These are phyloP conservation scores for Liquidambar formosana DNA, from an alignment of 164 flowering plant genomes.

Conservation along the genomic window DNA sequence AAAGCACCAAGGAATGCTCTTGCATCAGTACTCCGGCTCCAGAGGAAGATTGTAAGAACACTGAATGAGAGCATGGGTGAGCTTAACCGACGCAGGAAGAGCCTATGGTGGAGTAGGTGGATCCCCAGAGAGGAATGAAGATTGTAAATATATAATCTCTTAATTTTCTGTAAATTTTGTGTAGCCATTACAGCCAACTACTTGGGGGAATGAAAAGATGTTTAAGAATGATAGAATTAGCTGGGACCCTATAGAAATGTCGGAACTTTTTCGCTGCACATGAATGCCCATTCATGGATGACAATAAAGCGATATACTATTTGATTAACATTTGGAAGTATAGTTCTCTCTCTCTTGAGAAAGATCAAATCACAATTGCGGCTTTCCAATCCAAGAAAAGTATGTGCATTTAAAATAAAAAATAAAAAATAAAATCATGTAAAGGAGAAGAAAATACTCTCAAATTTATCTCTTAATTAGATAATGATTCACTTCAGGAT, in stretches of 20 bases:
- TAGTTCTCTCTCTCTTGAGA: no score
- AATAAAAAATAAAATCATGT: no score
- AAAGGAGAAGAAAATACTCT: no score
- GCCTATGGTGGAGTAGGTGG: slow-evolving; percentile 99
- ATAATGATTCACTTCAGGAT: no score
- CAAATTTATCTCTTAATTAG: no score
- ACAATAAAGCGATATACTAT: background rate
- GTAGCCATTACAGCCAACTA: slow-evolving; percentile 3
- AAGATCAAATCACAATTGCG: no score
- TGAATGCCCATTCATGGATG: background rate
- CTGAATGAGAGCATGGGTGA: slow-evolving; percentile 83
- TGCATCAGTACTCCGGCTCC: slow-evolving; percentile 73
- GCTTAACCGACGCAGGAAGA: slow-evolving; percentile 64
- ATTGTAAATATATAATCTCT: slow-evolving; percentile 16
- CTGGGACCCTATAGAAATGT: slow-evolving; percentile 10
- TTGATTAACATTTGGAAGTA: background rate
- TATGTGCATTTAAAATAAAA: no score
- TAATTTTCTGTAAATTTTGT: slow-evolving; percentile 24
- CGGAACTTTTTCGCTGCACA: slow-evolving; percentile 12
- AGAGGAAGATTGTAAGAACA: slow-evolving; percentile 69
- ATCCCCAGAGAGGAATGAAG: slow-evolving; percentile 84
- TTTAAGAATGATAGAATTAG: slow-evolving; percentile 4
- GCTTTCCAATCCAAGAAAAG: no score
- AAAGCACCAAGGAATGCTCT: slow-evolving; percentile 70
- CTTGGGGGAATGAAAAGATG: slow-evolving; percentile 9